Evolutionary conservation across 768 basidiomycete species (phyloP).

Genomic region (Pleurotus tuoliensis): DNA sequence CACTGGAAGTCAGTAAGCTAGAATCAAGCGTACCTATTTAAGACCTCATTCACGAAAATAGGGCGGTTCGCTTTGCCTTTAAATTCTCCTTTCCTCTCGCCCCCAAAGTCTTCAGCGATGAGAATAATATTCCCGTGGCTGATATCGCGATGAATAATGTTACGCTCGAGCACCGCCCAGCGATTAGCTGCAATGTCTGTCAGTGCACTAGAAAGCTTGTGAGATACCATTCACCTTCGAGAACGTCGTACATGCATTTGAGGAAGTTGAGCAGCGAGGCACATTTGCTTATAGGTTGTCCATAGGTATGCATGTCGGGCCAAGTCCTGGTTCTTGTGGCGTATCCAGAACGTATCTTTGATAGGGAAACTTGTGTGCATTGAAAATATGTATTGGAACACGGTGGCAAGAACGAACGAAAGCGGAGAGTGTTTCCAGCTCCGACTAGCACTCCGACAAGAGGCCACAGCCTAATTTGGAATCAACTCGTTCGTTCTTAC

Average conservation of each 20-base stretch:
- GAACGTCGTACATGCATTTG: constrained; percentile 3
- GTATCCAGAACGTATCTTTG: too few species aligned
- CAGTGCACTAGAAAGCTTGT: neutral
- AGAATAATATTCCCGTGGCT: neutral
- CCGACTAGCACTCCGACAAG: too few species aligned
- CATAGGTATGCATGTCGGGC: neutral
- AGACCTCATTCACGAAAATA: neutral
- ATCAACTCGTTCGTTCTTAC: too few species aligned
- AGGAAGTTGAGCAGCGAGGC: neutral
- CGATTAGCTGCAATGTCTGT: neutral
- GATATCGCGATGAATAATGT: neutral
- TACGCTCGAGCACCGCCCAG: neutral
- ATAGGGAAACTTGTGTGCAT: too few species aligned
- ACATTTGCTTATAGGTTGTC: neutral
- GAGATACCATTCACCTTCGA: neutral
- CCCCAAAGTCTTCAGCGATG: too few species aligned
- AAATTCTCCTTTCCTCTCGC: neutral
- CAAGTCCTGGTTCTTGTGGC: neutral
- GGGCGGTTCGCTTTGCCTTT: neutral
- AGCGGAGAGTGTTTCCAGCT: too few species aligned
- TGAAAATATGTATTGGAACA: too few species aligned
- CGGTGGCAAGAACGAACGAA: too few species aligned
- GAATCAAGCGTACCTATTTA: neutral
- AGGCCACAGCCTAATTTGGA: too few species aligned
- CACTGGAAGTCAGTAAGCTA: too few species aligned